Conservation (phyloP, 768 basidiomycete species). For the Lentinula guzmanii region DNA sequence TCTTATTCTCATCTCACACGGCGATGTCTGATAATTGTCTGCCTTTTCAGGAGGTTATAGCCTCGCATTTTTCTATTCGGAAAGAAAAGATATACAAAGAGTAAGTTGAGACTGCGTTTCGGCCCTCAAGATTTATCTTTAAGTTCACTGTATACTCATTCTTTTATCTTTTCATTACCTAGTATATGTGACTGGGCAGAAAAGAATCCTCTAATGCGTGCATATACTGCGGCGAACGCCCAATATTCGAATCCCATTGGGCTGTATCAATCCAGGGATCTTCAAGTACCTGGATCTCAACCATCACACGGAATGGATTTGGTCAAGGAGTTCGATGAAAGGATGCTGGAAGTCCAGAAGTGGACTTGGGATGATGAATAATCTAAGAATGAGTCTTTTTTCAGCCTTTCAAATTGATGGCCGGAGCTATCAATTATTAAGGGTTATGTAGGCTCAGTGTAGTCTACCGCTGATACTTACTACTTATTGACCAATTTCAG, state of each 20-base stretch:
- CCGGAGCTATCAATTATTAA: background rate
- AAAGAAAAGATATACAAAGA: slow-evolving; percentile 33
- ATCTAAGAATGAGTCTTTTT: background rate
- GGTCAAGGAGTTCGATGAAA: slow-evolving; percentile 29
- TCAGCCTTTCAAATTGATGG: background rate
- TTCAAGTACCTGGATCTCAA: background rate
- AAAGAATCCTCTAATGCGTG: slow-evolving; percentile 20
- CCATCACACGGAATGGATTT: slow-evolving; percentile 23
- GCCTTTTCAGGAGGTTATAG: slow-evolving; percentile 38
- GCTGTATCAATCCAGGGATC: background rate
- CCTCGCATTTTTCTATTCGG: slow-evolving; percentile 39
- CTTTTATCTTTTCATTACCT: background rate
- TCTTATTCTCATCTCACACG: background rate
- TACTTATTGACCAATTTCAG: too few relatives aligned
- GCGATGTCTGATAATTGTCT: background rate
- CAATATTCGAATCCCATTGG: background rate
- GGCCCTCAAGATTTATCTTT: background rate
- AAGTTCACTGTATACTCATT: background rate
- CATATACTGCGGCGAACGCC: slow-evolving; percentile 10
- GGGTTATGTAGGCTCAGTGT: too few relatives aligned
- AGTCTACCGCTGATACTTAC: background rate
- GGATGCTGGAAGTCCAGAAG: slow-evolving; percentile 15
- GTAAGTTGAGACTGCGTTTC: slow-evolving; percentile 21
- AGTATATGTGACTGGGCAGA: slow-evolving; percentile 31
- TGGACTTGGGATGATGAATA: background rate